These are phyloP conservation scores for Termitomyces sp. DNA, from an alignment of 768 basidiomycete species.

Conservation along the genomic window DNA sequence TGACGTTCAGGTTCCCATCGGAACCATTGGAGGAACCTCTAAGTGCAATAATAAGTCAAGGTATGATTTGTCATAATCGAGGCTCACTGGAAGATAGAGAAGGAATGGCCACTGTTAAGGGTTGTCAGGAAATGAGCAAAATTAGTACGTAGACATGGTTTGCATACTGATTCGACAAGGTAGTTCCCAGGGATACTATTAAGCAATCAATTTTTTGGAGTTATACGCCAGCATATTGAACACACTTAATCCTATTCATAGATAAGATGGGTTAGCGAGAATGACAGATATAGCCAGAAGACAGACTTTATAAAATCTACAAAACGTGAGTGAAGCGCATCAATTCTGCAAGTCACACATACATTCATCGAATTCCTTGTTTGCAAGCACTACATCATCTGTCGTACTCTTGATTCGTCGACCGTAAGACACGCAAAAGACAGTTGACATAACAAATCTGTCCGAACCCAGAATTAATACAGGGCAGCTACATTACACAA, in stretches of 20 bases:
- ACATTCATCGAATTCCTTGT: slow-evolving; percentile 3
- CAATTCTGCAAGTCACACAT: background rate
- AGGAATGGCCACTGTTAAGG: slow-evolving; percentile 7
- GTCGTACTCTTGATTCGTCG: slow-evolving; percentile 2
- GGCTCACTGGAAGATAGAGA: slow-evolving; percentile 8
- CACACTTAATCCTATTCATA: background rate
- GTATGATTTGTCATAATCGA: background rate
- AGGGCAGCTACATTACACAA: background rate
- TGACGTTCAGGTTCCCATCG: slow-evolving; percentile 33
- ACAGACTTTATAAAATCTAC: background rate
- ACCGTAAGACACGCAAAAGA: slow-evolving; percentile 12
- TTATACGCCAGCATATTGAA: background rate
- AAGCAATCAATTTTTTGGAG: no score
- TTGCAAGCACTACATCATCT: slow-evolving; percentile 4
- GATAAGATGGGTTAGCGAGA: background rate
- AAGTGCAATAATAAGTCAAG: no score
- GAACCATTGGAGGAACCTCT: slow-evolving; percentile 40
- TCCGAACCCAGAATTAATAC: background rate
- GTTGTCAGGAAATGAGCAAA: background rate
- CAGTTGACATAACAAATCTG: slow-evolving; percentile 9
- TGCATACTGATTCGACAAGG: slow-evolving; percentile 4
- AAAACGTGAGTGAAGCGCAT: background rate
- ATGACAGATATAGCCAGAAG: no score
- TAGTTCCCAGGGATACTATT: slow-evolving; percentile 1
- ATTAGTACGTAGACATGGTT: no score